Evolutionary conservation across 2,329 filamentous ascomycete genomes (phyloP).

Genomic region (Diaporthe vaccinii): DNA sequence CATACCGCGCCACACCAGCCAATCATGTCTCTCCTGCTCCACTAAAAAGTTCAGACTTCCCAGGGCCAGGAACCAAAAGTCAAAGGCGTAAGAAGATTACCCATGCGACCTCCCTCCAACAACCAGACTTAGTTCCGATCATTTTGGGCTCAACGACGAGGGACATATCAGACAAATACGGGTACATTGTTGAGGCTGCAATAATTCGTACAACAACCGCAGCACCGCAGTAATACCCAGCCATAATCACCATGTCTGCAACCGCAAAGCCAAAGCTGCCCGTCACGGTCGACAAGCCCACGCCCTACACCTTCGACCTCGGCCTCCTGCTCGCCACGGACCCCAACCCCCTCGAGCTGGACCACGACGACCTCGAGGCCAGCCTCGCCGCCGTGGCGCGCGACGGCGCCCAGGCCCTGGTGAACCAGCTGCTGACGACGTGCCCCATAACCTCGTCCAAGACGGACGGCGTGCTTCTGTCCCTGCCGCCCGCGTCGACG

Average conservation of each 20-base stretch:
- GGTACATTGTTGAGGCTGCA: background rate
- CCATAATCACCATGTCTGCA: slow-evolving; percentile 36
- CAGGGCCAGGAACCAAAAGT: slow-evolving; percentile 32
- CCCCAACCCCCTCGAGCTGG: slow-evolving; percentile 81
- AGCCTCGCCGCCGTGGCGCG: slow-evolving; percentile 81
- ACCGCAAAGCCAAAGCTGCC: slow-evolving; percentile 63
- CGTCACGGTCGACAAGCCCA: slow-evolving; percentile 82
- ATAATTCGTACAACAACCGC: background rate
- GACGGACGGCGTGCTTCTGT: slow-evolving; percentile 78
- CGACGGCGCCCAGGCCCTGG: slow-evolving; percentile 89
- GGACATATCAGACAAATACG: background rate
- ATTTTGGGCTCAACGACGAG: slow-evolving; percentile 5
- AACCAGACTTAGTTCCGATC: background rate
- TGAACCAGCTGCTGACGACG: slow-evolving; percentile 94
- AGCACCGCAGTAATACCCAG: background rate
- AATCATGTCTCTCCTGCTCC: slow-evolving; percentile 6
- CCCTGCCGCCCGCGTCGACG: slow-evolving; percentile 79
- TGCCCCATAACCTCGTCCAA: slow-evolving; percentile 81
- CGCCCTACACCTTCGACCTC: slow-evolving; percentile 94
- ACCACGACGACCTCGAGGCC: slow-evolving; percentile 69
- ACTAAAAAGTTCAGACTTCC: slow-evolving; percentile 33
- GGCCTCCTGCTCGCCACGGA: slow-evolving; percentile 88
- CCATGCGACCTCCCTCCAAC: background rate
- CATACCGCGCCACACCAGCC: background rate
- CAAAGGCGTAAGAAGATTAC: background rate